Evolutionary conservation across 2,329 filamentous ascomycete species (phyloP), one percentile per base, ranked within the genome.

Genomic region (Apiospora aurea): DNA sequence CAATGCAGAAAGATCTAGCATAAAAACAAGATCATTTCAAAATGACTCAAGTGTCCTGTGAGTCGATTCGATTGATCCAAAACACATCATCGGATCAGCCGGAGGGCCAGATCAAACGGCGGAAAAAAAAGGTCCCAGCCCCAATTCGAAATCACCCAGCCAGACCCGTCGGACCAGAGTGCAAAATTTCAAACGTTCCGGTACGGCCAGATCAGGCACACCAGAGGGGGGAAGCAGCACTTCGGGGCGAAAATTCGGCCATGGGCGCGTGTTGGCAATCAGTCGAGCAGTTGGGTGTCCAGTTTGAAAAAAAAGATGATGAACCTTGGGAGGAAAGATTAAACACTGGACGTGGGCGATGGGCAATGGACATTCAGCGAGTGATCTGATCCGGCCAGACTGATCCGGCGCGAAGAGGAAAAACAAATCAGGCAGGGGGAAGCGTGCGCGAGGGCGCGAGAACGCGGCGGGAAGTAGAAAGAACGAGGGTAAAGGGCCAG

Each of bases 331-430:
- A 34, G 10, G n/a, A n/a, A n/a, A 5, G 34, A 41, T 13, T 41
- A 18, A 7, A 41, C 7, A 7, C 57, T 11, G 7, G 57, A 18
- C 57, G 57, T 13, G 57, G 57, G 57, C 57, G 34, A 41, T 41
- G 34, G 57, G 21, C 18, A 8, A n/a, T 64, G 13, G 29, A 38
- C 57, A 41, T 64, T 5, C 34, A 11, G 34, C 34, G 57, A 41
- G 57, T 64, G 57, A 64, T 64, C 34, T 64, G 57, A n/a, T 24
- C 34, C 2, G 34, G 13, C 10, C 34, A 64, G 57, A 64, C 57
- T 64, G 57, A 64, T 64, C 57, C 34, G 57, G 18, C 51, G 26
- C 53, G 29, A 61, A 38, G 53, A 61, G 53, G 53, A 21, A 34
- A 61, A 61, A 61, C 53, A 61, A 61, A 10, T n/a, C 53, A 29